Conservation (phyloP, 1,139 yeast genomes). For the Pichia sorboxylosa region DNA sequence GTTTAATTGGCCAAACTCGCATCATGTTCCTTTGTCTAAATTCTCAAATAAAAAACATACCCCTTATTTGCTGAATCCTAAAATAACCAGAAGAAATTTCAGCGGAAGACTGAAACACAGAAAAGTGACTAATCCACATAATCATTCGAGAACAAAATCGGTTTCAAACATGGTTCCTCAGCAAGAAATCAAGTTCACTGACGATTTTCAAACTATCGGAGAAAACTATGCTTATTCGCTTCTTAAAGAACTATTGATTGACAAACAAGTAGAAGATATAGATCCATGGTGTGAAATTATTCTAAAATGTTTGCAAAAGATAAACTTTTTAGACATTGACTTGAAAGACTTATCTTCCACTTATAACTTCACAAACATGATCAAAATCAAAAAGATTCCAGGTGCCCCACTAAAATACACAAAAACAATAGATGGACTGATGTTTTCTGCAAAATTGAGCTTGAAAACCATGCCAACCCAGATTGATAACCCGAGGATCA, state of each 20-base stretch:
- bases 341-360: conserved; percentile 41
- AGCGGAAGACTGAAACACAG: conserved; percentile 8
- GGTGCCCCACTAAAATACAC: conserved; percentile 54
- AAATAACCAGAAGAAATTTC: conserved; percentile 9
- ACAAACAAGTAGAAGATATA: conserved; percentile 48
- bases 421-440: conserved; percentile 60
- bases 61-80: too few species aligned
- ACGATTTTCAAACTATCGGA: conserved; percentile 24
- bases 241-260: conserved; percentile 55
- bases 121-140: conserved; percentile 1
- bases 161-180: too few species aligned
- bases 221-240: conserved; percentile 33
- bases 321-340: conserved; percentile 41
- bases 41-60: too few species aligned
- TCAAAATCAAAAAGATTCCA: conserved; percentile 71
- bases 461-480: conserved; percentile 62
- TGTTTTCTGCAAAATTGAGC: conserved; percentile 80
- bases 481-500: conserved; percentile 59
- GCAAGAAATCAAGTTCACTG: conserved; percentile 20
- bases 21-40: too few species aligned
- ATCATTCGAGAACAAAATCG: too few species aligned
- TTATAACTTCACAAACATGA: conserved; percentile 75
- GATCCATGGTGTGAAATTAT: conserved; percentile 45
- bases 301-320: conserved; percentile 32
- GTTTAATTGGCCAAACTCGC: conserved; percentile 17